Base-by-base conservation (phyloP, 352 stramenopile species). In the Pythium phragmiticola region DNA sequence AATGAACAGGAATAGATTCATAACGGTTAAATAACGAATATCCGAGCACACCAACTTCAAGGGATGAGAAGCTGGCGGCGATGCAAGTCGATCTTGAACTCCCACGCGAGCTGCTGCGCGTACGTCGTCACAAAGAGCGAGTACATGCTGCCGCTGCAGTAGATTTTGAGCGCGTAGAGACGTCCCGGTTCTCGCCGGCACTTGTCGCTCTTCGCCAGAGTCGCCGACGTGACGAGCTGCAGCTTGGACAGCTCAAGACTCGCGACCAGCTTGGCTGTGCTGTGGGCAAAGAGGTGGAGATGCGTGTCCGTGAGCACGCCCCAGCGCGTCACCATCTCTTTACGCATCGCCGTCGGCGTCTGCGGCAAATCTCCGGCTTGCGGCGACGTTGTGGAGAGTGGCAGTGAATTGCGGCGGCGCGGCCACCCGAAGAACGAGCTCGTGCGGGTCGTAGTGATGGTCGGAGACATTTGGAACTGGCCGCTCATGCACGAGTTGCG, bases 211-310 rank as follows among this genome's bases (percentile, higher is more conserved):
- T 66, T 68, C 8, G 52, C 59, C 34, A 80, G 55, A 13, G 66
- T 59, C 36, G 65, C 76, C 34, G 85, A 83, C 69, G 79, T 69
- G 51, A 94, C 82, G 4, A 94, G 66, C 71, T 94, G 85, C 47
- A 92, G 70, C 74, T 92, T 94, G 26, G 78, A 85, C 36, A 94
- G 52, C 48, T 94, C 83, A 17, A 94, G 65, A 69, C 80, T 91
- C 57, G 80, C 61, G 1, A 90, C 56, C 37, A 89, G 61, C 60
- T 90, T 87, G 17, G 85, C 82, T 8, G 81, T 88, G 59, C 77
- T 91, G 53, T 92, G 76, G 54, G 89, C 81, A 30, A 91, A 94
- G 17, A 94, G 65, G 57, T 92, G 78, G 42, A 94, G 83, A 39
- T 77, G 75, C 37, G 85, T 94, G 72, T 92, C 83, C 4, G 81